Evolutionary conservation across 805 yeast species (phyloP).

Genomic region (Yamadazyma sp.): DNA sequence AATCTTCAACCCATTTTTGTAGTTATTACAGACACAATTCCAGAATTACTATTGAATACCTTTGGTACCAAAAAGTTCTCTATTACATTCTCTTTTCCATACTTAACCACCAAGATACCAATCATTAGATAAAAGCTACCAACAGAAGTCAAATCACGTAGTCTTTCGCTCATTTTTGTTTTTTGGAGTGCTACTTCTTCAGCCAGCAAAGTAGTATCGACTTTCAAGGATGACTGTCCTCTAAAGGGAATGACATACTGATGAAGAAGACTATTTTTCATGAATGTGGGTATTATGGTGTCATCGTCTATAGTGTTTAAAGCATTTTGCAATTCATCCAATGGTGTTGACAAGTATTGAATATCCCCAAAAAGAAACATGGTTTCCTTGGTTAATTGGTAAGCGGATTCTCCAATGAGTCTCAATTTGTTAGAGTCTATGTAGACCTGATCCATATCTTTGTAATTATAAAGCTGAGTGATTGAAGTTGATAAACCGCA

Average conservation of each 20-base stretch:
- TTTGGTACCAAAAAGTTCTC: slow-evolving; percentile 19
- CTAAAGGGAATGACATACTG: slow-evolving; percentile 27
- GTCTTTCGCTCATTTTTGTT: background rate
- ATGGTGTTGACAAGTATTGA: slow-evolving; percentile 27
- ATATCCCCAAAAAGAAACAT: slow-evolving; percentile 23
- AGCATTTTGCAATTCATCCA: slow-evolving; percentile 24
- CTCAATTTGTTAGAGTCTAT: slow-evolving; percentile 20
- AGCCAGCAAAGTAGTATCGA: too few relatives aligned
- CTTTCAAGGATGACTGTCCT: too few relatives aligned
- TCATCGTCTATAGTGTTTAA: slow-evolving; percentile 18
- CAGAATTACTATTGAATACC: slow-evolving; percentile 26
- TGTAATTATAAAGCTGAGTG: background rate
- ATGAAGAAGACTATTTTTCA: slow-evolving; percentile 28
- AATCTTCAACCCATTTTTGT: slow-evolving; percentile 1
- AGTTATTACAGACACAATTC: slow-evolving; percentile 25
- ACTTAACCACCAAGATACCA: slow-evolving; percentile 31
- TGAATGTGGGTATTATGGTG: slow-evolving; percentile 23
- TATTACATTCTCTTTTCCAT: slow-evolving; percentile 20
- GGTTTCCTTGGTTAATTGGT: slow-evolving; percentile 13
- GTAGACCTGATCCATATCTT: background rate
- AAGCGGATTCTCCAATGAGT: slow-evolving; percentile 22
- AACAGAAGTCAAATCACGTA: slow-evolving; percentile 3
- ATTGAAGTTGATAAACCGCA: slow-evolving; percentile 22
- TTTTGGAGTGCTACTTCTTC: slow-evolving; percentile 3
- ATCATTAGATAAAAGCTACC: slow-evolving; percentile 38